Base-by-base conservation (phyloP, 1,284 basidiomycete genomes). In the Tilletia horrida region DNA sequence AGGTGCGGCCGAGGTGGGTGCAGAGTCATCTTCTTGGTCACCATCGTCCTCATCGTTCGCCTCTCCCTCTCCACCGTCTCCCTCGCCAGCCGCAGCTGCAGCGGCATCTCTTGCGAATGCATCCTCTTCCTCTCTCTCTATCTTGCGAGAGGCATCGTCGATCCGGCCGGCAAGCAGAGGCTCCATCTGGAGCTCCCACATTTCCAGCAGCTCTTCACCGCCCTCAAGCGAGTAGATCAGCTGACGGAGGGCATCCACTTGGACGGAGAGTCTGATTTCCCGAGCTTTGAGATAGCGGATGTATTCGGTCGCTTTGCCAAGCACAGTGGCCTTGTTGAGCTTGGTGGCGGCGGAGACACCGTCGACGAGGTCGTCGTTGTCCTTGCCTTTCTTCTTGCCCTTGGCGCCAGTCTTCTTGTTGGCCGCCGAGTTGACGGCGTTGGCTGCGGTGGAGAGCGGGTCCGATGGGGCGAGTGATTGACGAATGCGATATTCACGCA, bases 401-500 rank as follows among this genome's bases (percentile, higher is more conserved):
- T 70, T 68, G 27, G 75, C 75, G n/a, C 68, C 66, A 11, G 74
- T 69, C 18, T 69, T 71, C 69, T 75, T 76, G 66, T 69, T 68
- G 29, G 21, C 27, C 13, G 50, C 23, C 6, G 50, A 21, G 2
- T 21, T 27, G 3, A 27, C 50, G 50, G 50, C 50, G 50, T 21
- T 27, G 2, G 50, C 50, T 25, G 55, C 55, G 27, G 55, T 29
- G 9, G 27, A 18, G 27, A 29, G 27, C 14, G 55, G 27, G 18
- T 59, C 55, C 3, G 55, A 13, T 2, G 55, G 55, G 18, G 55
- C 27, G 25, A 59, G 16, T 9, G 55, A 31, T 35, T 64, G 55
- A 31, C 55, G 55, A 3, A 79, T 74, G 9, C 72, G 75, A 25
- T 76, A 71, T 66, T 80, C 78, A 35, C 74, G 88, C 43, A 93